Percentiles rank a stretch among this genome's conserved stretches.
These are phyloP conservation scores for Dichomitus squalens DNA, from an alignment of 1,284 basidiomycete species.

Conservation along the genomic window DNA sequence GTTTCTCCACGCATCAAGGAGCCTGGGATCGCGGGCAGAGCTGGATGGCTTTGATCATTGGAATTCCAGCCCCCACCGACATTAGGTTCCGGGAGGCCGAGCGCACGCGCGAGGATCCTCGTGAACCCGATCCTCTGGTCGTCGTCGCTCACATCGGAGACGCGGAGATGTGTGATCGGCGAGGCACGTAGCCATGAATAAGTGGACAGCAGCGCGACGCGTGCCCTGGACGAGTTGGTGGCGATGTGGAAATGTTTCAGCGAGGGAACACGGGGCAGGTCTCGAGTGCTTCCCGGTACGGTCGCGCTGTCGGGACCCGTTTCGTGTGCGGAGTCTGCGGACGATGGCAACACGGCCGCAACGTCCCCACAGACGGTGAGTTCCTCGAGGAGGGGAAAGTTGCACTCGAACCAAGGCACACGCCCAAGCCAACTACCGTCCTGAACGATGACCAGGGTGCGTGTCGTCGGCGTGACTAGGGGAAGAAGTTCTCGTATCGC, in stretches of 20 bases:
- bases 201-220: background rate
- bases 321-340: background rate
- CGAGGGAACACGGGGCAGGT: background rate
- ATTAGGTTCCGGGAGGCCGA: background rate
- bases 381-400: constrained; percentile 8
- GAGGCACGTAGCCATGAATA: background rate
- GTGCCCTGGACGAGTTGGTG: background rate
- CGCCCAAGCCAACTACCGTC: background rate
- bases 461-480: background rate
- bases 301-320: background rate
- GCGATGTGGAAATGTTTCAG: constrained; percentile 9
- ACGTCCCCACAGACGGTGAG: background rate
- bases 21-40: background rate
- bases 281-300: background rate
- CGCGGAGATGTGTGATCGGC: constrained; percentile 8
- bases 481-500: background rate
- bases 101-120: background rate
- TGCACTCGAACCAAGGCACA: background rate
- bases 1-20: background rate
- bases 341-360: background rate
- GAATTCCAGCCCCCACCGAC: background rate
- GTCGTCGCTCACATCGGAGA: background rate
- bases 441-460: background rate
- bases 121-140: background rate
- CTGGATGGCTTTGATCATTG: background rate